Percentiles rank a stretch among this genome's conserved stretches.
Evolutionary conservation across 495 filamentous ascomycete species (phyloP).

Genomic region (Acidiella bohemica): DNA sequence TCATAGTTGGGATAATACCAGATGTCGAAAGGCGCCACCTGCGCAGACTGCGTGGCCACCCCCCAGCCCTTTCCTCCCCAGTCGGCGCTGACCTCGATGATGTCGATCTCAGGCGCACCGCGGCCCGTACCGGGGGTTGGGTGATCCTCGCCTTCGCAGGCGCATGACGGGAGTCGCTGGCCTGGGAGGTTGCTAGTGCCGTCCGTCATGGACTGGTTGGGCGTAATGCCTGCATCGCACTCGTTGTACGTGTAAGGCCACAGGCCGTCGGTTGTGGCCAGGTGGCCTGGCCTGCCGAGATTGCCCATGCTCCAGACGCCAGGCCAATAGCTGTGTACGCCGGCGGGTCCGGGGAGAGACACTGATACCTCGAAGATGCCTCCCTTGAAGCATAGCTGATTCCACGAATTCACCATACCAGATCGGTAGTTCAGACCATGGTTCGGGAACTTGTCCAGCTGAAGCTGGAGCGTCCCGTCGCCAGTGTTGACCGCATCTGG

Average conservation of each 20-base stretch:
- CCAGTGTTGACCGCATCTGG: conserved; percentile 59
- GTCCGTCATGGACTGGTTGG: conserved; percentile 59
- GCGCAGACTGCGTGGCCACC: conserved; percentile 55
- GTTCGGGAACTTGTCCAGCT: conserved; percentile 53
- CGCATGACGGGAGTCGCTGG: conserved; percentile 60
- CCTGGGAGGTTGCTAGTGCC: conserved; percentile 58
- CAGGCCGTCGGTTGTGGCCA: conserved; percentile 26
- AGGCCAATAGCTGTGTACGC: conserved; percentile 62
- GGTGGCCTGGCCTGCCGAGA: conserved; percentile 27
- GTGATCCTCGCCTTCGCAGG: conserved; percentile 52
- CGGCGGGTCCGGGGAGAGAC: conserved; percentile 57
- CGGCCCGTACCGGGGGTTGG: conserved; percentile 57
- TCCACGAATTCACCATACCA: conserved; percentile 76
- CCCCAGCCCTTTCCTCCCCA: conserved; percentile 44
- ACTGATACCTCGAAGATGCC: conserved; percentile 65
- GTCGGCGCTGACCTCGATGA: conserved; percentile 53
- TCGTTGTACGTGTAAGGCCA: conserved; percentile 64
- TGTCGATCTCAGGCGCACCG: conserved; percentile 65
- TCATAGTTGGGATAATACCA: conserved; percentile 56
- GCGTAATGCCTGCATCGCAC: conserved; percentile 63
- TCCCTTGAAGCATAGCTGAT: conserved; percentile 65
- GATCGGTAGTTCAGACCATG: conserved; percentile 60
- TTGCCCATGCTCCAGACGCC: conserved; percentile 56
- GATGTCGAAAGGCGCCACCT: conserved; percentile 63
- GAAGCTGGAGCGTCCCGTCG: conserved; percentile 52